A percentile compares a stretch with the other conserved stretches of the same genome.
phyloP scores from a whole-genome alignment of 1,139 yeast genomes.

The Blastobotrys aristatus region DNA sequence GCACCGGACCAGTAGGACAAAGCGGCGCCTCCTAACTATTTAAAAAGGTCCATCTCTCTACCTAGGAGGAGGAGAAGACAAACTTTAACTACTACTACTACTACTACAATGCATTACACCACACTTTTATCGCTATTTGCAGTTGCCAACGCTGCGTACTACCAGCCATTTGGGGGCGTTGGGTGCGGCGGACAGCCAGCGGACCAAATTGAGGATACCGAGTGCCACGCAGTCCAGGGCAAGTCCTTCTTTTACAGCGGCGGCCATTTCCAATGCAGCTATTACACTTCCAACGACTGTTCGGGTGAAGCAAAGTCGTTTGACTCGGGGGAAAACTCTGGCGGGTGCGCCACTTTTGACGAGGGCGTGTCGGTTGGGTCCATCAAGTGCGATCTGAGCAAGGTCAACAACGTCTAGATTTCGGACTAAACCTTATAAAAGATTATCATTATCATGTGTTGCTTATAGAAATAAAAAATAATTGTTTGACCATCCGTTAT shows the following conservation, averaged over 20 bases:
- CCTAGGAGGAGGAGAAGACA: neutral
- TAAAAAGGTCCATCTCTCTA: neutral
- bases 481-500: too few relatives aligned
- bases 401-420: too few relatives aligned
- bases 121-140: neutral
- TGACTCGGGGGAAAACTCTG: neutral
- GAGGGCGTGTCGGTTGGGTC: neutral
- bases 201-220: neutral
- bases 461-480: too few relatives aligned
- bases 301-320: neutral
- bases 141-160: neutral
- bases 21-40: neutral
- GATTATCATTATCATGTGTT: too few relatives aligned
- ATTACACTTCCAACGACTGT: neutral
- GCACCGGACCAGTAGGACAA: neutral
- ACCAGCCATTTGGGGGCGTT: neutral
- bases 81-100: neutral
- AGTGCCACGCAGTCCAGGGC: neutral
- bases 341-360: neutral
- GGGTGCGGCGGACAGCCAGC: neutral
- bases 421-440: too few relatives aligned
- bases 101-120: neutral
- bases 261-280: neutral
- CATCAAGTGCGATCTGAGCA: neutral
- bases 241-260: constrained; percentile 2